Evolutionary conservation across 2,329 filamentous ascomycete species (phyloP), one percentile per base, ranked within the genome.

Genomic region (Alternaria dauci): DNA sequence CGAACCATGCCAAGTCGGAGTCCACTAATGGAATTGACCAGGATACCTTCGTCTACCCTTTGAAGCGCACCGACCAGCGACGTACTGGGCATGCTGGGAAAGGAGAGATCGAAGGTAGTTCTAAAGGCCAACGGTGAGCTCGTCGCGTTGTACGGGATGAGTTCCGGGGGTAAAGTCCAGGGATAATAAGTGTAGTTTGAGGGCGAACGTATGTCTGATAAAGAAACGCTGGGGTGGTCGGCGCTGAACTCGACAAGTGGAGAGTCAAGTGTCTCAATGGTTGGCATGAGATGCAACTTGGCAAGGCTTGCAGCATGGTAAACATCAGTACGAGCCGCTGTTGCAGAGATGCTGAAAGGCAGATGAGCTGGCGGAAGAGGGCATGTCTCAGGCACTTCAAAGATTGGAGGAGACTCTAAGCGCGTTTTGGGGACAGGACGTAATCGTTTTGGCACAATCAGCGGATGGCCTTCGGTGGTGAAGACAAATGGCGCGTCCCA

Each of bases 401-500:
- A 67, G 59, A 54, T 63, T 14, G 64, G 56, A 8, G 53, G 59
- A 4, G 52, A 23, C 23, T 59, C 42, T 25, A 46, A 5, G 48
- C 28, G 32, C 2, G 36, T 54, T 18, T 55, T 47, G 39, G 64
- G 65, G 8, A 59, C 32, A n/a, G 68, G 61, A 18, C 78, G 73
- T 7, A 79, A 62, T 1, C 71, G 70, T 54, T 76, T 76, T 1
- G 94, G 94, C 53, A 99, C 90, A 42, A 98, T 85, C 44, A 99
- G 83, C 3, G 95, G 95, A 78, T 99, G 95, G 0, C 94, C 95
- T 79, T 99, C 95, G 0, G 95, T 99, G 0, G 92, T 95, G 76
- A 99, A 98, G 14, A 99, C 94, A 76, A 91, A 96, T 0, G 94
- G 88, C 0, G 89, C 89, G 78, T 98, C 95, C 39, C 96, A 81